These are phyloP conservation scores for Rutidosis leptorrhynchoides DNA, from an alignment of 129 eudicot genomes.

Conservation along the genomic window DNA sequence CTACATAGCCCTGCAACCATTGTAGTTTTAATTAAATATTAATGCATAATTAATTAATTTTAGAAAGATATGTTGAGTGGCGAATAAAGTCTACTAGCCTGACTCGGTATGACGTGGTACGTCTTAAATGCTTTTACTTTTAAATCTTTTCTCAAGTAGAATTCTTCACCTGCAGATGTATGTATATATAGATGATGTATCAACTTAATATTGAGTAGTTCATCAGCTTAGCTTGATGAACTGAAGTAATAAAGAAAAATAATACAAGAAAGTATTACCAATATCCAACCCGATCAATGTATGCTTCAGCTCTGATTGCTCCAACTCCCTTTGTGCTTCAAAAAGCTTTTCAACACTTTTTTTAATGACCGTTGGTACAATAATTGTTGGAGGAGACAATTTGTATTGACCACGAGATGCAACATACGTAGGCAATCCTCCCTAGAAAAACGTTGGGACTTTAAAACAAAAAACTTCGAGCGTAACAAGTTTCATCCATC, in stretches of 20 bases:
- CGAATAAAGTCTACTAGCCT: slow-evolving; percentile 44
- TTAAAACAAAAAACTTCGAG: no score
- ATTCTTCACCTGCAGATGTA: slow-evolving; percentile 70
- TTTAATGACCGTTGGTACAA: slow-evolving; percentile 73
- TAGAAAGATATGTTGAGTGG: no score
- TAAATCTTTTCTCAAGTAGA: slow-evolving; percentile 62
- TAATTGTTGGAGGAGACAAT: slow-evolving; percentile 83
- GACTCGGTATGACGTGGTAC: slow-evolving; percentile 85
- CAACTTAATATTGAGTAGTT: background rate
- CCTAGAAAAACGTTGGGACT: slow-evolving; percentile 51
- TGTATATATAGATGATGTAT: no score
- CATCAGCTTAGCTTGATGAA: no score
- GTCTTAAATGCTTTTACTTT: slow-evolving; percentile 87
- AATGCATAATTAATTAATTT: no score
- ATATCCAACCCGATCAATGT: slow-evolving; percentile 75
- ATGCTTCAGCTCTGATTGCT: slow-evolving; percentile 84
- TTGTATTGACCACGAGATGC: no score
- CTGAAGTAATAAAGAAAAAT: background rate
- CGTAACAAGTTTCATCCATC: background rate
- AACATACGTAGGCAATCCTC: slow-evolving; percentile 98
- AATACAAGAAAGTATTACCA: slow-evolving; percentile 58
- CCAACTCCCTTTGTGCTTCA: slow-evolving; percentile 87
- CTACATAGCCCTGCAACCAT: slow-evolving; percentile 69
- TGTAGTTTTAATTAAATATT: background rate
- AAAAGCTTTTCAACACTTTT: slow-evolving; percentile 76